phyloP scores from a whole-genome alignment of 805 yeast species.

The Hanseniaspora meyeri region DNA sequence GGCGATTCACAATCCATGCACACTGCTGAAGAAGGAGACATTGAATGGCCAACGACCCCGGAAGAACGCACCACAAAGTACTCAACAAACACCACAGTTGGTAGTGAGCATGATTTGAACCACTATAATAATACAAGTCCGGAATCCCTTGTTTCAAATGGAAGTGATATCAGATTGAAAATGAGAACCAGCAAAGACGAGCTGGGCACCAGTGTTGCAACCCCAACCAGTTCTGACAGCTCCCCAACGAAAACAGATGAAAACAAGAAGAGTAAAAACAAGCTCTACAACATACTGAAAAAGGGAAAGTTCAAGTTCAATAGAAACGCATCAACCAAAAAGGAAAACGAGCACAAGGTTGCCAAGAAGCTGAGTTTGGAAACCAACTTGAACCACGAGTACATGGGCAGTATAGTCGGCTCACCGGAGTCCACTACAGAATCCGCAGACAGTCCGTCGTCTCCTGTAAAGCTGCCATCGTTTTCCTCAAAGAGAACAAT shows the following conservation, averaged over 20 bases:
- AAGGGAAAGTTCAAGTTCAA: conserved; percentile 10
- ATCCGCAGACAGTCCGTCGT: conserved; percentile 7
- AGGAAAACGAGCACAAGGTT: background rate
- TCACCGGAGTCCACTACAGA: conserved; percentile 3
- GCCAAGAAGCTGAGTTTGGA: background rate
- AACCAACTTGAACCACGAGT: background rate
- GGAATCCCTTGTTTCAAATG: background rate
- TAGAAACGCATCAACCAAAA: background rate
- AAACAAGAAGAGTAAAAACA: background rate
- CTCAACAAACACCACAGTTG: background rate
- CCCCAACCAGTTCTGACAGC: background rate
- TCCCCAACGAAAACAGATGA: background rate
- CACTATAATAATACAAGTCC: background rate
- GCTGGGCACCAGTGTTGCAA: background rate
- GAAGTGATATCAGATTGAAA: background rate
- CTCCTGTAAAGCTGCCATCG: conserved; percentile 3
- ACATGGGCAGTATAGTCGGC: background rate
- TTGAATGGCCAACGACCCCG: background rate
- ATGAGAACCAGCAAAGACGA: background rate
- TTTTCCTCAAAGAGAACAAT: conserved; percentile 8
- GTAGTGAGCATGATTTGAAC: background rate
- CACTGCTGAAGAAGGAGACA: conserved; percentile 12
- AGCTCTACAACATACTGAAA: conserved; percentile 4
- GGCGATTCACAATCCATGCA: conserved; percentile 11
- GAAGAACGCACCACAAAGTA: background rate